phyloP scores from a whole-genome alignment of 2,329 filamentous ascomycete species.

The Domatiomyces globalis region DNA sequence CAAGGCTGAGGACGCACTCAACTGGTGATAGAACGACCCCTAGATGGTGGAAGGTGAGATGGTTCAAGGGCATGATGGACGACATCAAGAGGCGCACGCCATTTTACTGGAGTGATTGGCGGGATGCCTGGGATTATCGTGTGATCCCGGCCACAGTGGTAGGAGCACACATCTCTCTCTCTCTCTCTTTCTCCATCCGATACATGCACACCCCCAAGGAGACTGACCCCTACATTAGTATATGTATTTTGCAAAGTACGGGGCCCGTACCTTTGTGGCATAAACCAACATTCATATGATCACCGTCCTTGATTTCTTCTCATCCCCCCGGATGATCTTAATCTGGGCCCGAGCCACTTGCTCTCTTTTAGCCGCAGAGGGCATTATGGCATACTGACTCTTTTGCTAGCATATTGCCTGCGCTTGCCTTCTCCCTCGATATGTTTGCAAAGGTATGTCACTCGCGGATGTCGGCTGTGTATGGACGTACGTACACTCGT shows the following conservation, averaged over 20 bases:
- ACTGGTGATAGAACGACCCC: conserved; percentile 3
- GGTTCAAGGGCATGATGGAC: conserved; percentile 67
- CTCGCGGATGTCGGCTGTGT: not conserved
- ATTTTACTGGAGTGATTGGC: conserved; percentile 71
- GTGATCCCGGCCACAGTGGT: conserved; percentile 65
- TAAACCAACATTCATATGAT: conserved; percentile 13
- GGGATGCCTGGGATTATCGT: conserved; percentile 78
- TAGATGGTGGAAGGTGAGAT: conserved; percentile 59
- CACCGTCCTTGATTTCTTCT: conserved; percentile 1
- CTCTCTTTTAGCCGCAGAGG: not conserved
- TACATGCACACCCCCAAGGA: not conserved
- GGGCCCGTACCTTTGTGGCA: conserved; percentile 6
- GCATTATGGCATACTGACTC: not conserved
- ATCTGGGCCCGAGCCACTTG: not conserved
- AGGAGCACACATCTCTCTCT: not conserved
- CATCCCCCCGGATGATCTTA: not conserved
- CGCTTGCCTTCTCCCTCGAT: conserved; percentile 76
- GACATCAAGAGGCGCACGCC: conserved; percentile 62
- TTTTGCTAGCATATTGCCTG: conserved; percentile 58
- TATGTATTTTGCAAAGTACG: conserved; percentile 90
- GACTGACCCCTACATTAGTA: conserved; percentile 31
- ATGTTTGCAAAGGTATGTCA: conserved; percentile 49
- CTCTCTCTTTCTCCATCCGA: not conserved
- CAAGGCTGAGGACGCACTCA: too few relatives aligned
- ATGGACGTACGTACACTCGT: too few relatives aligned